Percentiles rank a stretch among this genome's conserved stretches.
Conservation (phyloP, 2,329 filamentous ascomycete species). For the Periconia macrospinosa region DNA sequence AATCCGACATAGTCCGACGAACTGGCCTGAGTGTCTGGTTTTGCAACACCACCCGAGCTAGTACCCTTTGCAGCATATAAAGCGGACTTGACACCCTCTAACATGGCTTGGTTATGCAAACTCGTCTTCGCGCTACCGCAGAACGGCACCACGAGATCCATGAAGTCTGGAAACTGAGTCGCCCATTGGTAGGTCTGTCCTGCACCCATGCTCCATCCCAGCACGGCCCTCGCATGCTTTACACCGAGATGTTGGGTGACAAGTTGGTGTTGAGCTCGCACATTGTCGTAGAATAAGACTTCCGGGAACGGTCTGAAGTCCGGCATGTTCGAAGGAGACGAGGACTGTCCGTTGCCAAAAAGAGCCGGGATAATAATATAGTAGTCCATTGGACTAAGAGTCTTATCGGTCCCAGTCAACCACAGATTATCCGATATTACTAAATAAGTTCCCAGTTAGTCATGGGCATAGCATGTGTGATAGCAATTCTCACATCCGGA, state of each 20-base stretch:
- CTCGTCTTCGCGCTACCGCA: slow-evolving; percentile 67
- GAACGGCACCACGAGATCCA: slow-evolving; percentile 67
- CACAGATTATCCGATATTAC: slow-evolving; percentile 72
- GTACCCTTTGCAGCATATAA: slow-evolving; percentile 61
- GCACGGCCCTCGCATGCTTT: slow-evolving; percentile 61
- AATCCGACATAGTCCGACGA: slow-evolving; percentile 51
- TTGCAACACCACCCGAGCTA: slow-evolving; percentile 53
- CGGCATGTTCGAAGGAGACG: slow-evolving; percentile 65
- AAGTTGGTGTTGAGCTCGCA: slow-evolving; percentile 66
- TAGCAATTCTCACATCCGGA: slow-evolving; percentile 54
- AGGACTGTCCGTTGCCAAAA: slow-evolving; percentile 70
- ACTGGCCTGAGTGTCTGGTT: slow-evolving; percentile 27
- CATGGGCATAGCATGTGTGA: background rate
- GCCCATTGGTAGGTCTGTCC: slow-evolving; percentile 68
- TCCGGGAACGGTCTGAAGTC: slow-evolving; percentile 61
- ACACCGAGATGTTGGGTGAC: slow-evolving; percentile 66
- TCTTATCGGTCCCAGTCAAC: slow-evolving; percentile 68
- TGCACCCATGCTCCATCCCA: slow-evolving; percentile 74
- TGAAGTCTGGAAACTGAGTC: slow-evolving; percentile 64
- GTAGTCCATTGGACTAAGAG: slow-evolving; percentile 65
- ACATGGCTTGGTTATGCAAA: slow-evolving; percentile 68
- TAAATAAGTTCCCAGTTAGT: slow-evolving; percentile 20
- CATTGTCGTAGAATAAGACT: slow-evolving; percentile 69
- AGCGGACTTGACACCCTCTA: slow-evolving; percentile 65
- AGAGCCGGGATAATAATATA: slow-evolving; percentile 70